Evolutionary conservation across 1,284 basidiomycete species (phyloP).

Genomic region (Cutaneotrichosporon cutaneum): DNA sequence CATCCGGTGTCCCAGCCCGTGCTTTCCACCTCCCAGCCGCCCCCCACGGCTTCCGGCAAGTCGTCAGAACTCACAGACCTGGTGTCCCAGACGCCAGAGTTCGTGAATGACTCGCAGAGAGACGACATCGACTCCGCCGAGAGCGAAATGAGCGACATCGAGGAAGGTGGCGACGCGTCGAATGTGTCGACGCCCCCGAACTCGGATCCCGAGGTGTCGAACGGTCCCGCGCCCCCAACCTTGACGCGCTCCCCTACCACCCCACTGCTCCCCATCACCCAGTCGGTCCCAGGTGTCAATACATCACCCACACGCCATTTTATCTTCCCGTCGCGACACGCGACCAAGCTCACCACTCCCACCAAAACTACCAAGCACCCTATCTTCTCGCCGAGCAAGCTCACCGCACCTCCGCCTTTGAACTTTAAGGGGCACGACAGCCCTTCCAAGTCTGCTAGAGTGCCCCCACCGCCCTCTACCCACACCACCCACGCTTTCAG

Average conservation of each 20-base stretch:
- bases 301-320: neutral
- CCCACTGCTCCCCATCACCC: slow-evolving; percentile 1
- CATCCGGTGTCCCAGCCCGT: neutral
- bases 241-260: neutral
- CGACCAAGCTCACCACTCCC: neutral
- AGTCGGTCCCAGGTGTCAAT: neutral
- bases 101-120: neutral
- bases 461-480: neutral
- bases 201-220: neutral
- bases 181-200: slow-evolving; percentile 4
- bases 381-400: slow-evolving; percentile 7
- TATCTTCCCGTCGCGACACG: slow-evolving; percentile 5
- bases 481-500: neutral
- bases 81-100: slow-evolving; percentile 5
- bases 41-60: neutral
- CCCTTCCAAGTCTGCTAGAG: neutral
- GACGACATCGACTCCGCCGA: neutral
- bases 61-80: neutral
- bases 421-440: too few species aligned
- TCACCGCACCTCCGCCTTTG: neutral
- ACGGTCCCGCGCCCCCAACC: neutral
- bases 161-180: neutral
- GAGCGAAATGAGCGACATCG: neutral
- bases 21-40: neutral
- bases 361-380: neutral